These are phyloP conservation scores for Coccinonectria pachysandricola DNA, from an alignment of 2,329 filamentous ascomycete species.

Conservation along the genomic window DNA sequence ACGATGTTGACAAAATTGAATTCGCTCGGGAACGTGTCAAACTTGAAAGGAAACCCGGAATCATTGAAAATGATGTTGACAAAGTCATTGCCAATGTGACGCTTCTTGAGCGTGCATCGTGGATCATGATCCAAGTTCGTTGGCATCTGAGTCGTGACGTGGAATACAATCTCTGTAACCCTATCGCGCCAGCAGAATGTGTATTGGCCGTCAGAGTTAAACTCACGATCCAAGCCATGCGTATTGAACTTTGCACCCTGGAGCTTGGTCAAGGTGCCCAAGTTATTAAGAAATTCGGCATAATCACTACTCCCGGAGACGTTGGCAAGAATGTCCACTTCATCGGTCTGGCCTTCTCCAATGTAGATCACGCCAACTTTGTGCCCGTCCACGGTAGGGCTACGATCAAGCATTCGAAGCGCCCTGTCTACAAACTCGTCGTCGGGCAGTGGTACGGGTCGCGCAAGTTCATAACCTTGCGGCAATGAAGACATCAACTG, in stretches of 20 bases:
- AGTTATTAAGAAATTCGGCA: conserved; percentile 67
- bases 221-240: conserved; percentile 73
- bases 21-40: conserved; percentile 85
- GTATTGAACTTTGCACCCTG: conserved; percentile 84
- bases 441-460: conserved; percentile 65
- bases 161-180: conserved; percentile 90
- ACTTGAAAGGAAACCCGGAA: conserved; percentile 78
- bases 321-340: conserved; percentile 79
- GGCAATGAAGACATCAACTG: conserved; percentile 56
- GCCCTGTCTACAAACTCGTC: conserved; percentile 62
- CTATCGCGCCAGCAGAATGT: conserved; percentile 92
- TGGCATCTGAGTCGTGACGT: conserved; percentile 96
- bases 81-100: conserved; percentile 93
- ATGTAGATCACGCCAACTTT: conserved; percentile 94
- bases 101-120: conserved; percentile 74
- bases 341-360: conserved; percentile 72
- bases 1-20: conserved; percentile 98
- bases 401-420: conserved; percentile 74
- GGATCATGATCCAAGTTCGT: conserved; percentile 70
- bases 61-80: conserved; percentile 99
- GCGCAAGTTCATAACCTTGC: conserved; percentile 46
- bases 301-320: conserved; percentile 81
- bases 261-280: conserved; percentile 73
- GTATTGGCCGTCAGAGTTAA: conserved; percentile 73
- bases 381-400: conserved; percentile 84